These are phyloP conservation scores for Geotrichum europaeum DNA, from an alignment of 1,139 yeast species.

Conservation along the genomic window DNA sequence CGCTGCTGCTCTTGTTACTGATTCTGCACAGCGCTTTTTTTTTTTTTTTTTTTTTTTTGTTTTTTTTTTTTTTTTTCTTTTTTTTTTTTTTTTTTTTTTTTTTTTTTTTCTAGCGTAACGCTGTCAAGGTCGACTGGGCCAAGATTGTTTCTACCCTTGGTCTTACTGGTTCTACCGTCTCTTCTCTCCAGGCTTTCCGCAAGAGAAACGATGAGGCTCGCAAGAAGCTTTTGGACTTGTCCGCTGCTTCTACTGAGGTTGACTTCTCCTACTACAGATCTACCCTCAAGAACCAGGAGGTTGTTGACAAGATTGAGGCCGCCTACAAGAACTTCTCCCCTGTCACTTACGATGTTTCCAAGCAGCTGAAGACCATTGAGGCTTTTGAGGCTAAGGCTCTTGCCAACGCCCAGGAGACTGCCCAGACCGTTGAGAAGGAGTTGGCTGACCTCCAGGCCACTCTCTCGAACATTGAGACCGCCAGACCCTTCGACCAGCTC, in stretches of 20 bases:
- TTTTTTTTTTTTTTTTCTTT: no score
- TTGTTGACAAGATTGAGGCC: slow-evolving; percentile 75
- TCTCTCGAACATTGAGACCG: slow-evolving; percentile 85
- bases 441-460: slow-evolving; percentile 81
- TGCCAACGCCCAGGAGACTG: slow-evolving; percentile 93
- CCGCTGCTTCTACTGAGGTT: slow-evolving; percentile 65
- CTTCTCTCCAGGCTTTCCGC: slow-evolving; percentile 84
- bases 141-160: slow-evolving; percentile 84
- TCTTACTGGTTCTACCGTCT: slow-evolving; percentile 85
- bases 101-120: slow-evolving; percentile 35
- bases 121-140: slow-evolving; percentile 95
- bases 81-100: background rate
- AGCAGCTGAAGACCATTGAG: slow-evolving; percentile 87
- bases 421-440: slow-evolving; percentile 80
- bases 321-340: slow-evolving; percentile 76
- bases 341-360: slow-evolving; percentile 74
- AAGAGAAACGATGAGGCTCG: slow-evolving; percentile 98
- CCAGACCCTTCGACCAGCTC: slow-evolving; percentile 96
- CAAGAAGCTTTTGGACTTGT: slow-evolving; percentile 64
- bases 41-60: no score
- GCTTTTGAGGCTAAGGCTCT: slow-evolving; percentile 92
- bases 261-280: slow-evolving; percentile 80
- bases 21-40: no score
- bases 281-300: slow-evolving; percentile 70
- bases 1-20: no score